Evolutionary conservation across 805 yeast species (phyloP).

Genomic region (Teunomyces pallodes): DNA sequence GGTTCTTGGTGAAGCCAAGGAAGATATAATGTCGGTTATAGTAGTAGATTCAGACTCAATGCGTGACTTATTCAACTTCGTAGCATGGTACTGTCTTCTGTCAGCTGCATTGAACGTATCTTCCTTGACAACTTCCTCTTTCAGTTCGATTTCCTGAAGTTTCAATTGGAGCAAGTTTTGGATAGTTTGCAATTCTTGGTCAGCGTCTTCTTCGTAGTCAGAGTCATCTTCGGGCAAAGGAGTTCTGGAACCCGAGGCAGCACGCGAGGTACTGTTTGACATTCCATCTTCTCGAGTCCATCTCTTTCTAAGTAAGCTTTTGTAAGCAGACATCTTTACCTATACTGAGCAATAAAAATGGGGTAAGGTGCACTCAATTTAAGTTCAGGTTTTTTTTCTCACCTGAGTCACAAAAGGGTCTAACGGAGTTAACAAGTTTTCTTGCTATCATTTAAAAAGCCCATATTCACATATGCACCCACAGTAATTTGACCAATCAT

Average conservation of each 20-base stretch:
- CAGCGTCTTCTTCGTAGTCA: conserved; percentile 15
- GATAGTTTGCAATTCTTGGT: conserved; percentile 11
- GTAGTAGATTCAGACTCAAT: conserved; percentile 37
- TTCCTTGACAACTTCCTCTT: conserved; percentile 3
- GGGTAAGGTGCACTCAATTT: neutral
- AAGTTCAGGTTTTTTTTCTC: neutral
- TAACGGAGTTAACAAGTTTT: neutral
- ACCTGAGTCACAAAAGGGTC: neutral
- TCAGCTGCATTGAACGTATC: conserved; percentile 8
- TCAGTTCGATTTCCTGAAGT: conserved; percentile 10
- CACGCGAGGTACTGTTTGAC: conserved; percentile 12
- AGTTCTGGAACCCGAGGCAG: conserved; percentile 11
- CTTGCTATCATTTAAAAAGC: neutral
- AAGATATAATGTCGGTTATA: conserved; percentile 44
- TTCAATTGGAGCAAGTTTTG: conserved; percentile 13
- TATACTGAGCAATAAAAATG: neutral
- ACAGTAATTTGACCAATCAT: neutral
- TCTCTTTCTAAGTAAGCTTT: conserved; percentile 5
- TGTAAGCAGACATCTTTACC: conserved; percentile 3
- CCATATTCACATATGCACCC: too few relatives aligned
- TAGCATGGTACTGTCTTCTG: conserved; percentile 26
- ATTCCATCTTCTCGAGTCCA: conserved; percentile 9
- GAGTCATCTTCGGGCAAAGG: conserved; percentile 15
- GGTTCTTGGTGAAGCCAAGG: conserved; percentile 40
- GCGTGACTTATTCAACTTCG: conserved; percentile 30